Conservation (phyloP, 208 protist species). For the Crithidia bombi region DNA sequence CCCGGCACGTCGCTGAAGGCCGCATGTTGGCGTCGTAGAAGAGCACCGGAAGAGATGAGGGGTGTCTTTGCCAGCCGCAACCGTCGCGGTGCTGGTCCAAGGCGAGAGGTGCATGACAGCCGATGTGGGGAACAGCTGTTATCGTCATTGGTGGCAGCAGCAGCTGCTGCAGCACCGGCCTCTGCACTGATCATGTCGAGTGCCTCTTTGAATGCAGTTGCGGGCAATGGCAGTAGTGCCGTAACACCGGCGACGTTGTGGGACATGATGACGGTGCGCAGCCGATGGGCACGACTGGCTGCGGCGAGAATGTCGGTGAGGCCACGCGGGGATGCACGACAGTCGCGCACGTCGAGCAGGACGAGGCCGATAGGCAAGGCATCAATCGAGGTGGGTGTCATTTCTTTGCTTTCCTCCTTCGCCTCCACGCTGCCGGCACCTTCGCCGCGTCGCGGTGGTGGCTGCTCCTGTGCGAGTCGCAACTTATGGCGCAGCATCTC, state of each 20-base stretch:
- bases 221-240: constrained; percentile 31
- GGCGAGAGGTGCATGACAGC: not conserved
- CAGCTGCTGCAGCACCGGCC: not conserved
- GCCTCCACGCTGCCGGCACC: not conserved
- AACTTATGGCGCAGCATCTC: constrained; percentile 24
- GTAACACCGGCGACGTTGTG: constrained; percentile 46
- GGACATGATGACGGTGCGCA: constrained; percentile 47
- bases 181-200: constrained; percentile 4
- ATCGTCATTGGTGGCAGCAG: not conserved
- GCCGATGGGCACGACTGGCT: constrained; percentile 57
- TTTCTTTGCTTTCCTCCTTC: not conserved
- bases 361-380: constrained; percentile 53
- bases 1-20: constrained; percentile 32
- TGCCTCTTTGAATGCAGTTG: constrained; percentile 15
- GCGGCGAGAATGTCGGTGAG: constrained; percentile 69
- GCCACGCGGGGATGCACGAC: constrained; percentile 60
- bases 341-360: constrained; percentile 63
- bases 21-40: constrained; percentile 29
- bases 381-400: not conserved
- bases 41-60: constrained; percentile 35
- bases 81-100: constrained; percentile 6
- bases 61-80: constrained; percentile 27
- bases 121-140: not conserved
- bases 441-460: not conserved
- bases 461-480: not conserved